Evolutionary conservation across 441 rosid genomes (phyloP), one percentile per base, ranked within the genome.

Genomic region (Isatis lusitanica): DNA sequence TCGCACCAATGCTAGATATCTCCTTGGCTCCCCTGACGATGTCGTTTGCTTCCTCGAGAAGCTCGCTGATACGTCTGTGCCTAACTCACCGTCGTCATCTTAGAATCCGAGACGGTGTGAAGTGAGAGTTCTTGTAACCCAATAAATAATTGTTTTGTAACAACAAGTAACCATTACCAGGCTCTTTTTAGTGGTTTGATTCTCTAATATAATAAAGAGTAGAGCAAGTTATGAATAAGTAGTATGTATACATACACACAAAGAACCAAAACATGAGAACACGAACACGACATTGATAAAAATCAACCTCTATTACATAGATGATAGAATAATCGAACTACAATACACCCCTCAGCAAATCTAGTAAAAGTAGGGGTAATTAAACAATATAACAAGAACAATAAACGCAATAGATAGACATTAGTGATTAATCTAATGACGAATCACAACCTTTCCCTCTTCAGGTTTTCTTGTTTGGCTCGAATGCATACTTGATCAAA

Each of bases 1-100:
- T 11, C 92, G 94, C 3, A 88, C 99, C 5, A 87, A 50, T 72
- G 99, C 99, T 63, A 87, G 98, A 7, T 96, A 90, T 71, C 66
- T 78, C 38, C 84, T 93, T 21, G 80, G 74, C n/a, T 89, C 99
- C 7, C 86, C 99, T 0, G 97, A 93, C 26, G 94, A 91, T 30
- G 97, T 91, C 0, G 97, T 91, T 33, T 68, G 89, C 39, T 91
- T 96, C 58, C 85, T 96, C 39, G 83, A 75, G 82, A 88, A 80
- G 68, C 84, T 96, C 58, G 90, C 94, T 3, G 66, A 62, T 67
- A 82, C 85, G 0, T 75, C 87, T 6, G 15, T 21, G 5, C 73
- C 53, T 28, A 74, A 47, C 68, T 2, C 43, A 2, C 18, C 16
- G 6, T 44, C 70, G 3, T 46, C 74, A 53, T 18, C 74, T 43